These are phyloP conservation scores for Colletotrichum karsti DNA, from an alignment of 2,329 filamentous ascomycete species.

Conservation along the genomic window DNA sequence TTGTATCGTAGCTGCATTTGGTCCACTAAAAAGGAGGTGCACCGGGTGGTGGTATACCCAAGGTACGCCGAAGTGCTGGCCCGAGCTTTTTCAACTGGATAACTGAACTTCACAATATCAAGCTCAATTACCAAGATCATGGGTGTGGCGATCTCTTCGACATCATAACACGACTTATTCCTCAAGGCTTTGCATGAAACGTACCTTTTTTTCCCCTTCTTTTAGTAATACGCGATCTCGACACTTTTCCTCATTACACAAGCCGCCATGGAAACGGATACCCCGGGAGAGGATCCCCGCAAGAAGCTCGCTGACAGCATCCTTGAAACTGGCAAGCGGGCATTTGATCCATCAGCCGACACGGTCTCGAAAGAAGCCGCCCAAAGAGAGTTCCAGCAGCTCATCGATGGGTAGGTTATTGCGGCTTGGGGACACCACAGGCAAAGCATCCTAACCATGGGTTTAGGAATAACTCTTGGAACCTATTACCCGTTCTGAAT, in stretches of 20 bases:
- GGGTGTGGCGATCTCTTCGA: no score
- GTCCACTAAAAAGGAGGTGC: no score
- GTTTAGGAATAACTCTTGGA: slow-evolving; percentile 49
- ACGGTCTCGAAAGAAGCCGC: slow-evolving; percentile 43
- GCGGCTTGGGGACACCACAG: slow-evolving; percentile 3
- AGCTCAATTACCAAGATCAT: not conserved
- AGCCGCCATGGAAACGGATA: slow-evolving; percentile 19
- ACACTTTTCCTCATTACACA: not conserved
- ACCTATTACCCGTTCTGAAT: slow-evolving; percentile 69
- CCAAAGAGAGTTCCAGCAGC: slow-evolving; percentile 49
- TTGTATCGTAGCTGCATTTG: no score
- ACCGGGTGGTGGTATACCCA: no score
- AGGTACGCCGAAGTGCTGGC: no score
- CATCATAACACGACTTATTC: no score
- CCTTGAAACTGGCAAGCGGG: slow-evolving; percentile 53
- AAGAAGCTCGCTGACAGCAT: slow-evolving; percentile 40
- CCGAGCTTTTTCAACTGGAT: no score
- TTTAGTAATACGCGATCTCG: not conserved
- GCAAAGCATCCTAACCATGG: slow-evolving; percentile 32
- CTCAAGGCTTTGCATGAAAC: no score
- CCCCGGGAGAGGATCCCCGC: slow-evolving; percentile 8
- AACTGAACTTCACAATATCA: not conserved
- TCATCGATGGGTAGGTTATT: slow-evolving; percentile 55
- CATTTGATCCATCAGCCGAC: slow-evolving; percentile 55
- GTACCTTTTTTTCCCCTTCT: no score